phyloP scores from a whole-genome alignment of 139 green algal genomes.

The Raphidocelis subcapitata region DNA sequence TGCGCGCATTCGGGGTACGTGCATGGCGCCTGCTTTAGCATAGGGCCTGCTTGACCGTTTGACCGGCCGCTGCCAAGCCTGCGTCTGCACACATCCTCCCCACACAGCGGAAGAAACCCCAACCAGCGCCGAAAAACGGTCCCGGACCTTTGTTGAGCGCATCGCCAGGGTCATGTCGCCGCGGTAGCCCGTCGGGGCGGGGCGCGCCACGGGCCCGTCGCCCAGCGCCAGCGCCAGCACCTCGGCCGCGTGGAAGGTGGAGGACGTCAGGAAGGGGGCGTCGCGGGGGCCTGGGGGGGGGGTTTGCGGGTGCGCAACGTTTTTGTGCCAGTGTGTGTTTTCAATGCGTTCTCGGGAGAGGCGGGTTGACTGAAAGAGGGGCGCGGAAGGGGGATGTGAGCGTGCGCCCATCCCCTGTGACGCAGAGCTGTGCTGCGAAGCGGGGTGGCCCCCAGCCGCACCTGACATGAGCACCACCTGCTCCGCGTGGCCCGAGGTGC shows the following conservation, averaged over 20 bases:
- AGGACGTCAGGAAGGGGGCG: slow-evolving; percentile 13
- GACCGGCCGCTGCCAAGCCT: no score
- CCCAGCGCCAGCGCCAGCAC: slow-evolving; percentile 33
- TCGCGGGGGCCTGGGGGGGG: not conserved
- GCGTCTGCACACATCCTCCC: no score
- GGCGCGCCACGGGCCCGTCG: slow-evolving; percentile 17
- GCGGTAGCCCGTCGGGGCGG: slow-evolving; percentile 20
- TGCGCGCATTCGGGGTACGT: not conserved
- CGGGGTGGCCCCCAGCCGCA: no score
- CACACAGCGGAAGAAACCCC: not conserved
- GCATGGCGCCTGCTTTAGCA: not conserved
- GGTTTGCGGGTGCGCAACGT: no score
- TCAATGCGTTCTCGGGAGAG: no score
- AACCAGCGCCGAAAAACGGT: not conserved
- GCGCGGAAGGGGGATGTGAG: no score
- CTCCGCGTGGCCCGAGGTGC: slow-evolving; percentile 31
- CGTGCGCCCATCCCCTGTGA: no score
- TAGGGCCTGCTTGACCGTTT: not conserved
- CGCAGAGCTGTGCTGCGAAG: no score
- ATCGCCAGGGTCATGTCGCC: slow-evolving; percentile 26
- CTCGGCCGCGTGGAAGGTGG: slow-evolving; percentile 27
- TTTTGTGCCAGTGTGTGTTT: no score
- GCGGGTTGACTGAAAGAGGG: no score
- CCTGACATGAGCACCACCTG: slow-evolving; percentile 43
- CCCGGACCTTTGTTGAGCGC: slow-evolving; percentile 36